Conservation (phyloP, 2,329 filamentous ascomycete species). For the Grosmannia huntii region DNA sequence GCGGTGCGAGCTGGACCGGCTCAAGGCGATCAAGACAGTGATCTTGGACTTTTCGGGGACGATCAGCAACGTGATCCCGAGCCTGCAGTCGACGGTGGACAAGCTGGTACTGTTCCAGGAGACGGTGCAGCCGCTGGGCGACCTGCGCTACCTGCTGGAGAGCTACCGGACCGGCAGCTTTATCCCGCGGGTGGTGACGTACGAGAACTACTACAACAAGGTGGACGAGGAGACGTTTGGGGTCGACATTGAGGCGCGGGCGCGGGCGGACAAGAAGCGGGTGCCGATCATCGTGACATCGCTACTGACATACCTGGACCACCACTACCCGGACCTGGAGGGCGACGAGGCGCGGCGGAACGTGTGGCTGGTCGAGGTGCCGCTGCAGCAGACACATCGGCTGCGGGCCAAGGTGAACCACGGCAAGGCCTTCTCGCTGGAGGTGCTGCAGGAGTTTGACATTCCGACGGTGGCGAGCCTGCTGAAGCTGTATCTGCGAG, state of each 20-base stretch:
- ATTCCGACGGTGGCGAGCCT: conserved; percentile 88
- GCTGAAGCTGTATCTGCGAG: conserved; percentile 86
- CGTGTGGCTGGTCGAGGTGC: conserved; percentile 92
- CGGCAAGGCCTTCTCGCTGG: conserved; percentile 63
- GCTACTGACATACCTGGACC: conserved; percentile 86
- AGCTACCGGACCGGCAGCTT: conserved; percentile 95
- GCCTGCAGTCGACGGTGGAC: conserved; percentile 87
- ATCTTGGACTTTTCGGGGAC: conserved; percentile 95
- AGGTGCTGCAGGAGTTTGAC: conserved; percentile 76
- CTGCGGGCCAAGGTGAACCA: conserved; percentile 76
- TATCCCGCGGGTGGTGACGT: conserved; percentile 77
- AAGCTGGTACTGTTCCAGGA: conserved; percentile 99
- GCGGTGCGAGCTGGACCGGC: conserved; percentile 85
- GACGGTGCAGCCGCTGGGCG: conserved; percentile 85
- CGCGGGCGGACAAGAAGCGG: conserved; percentile 85
- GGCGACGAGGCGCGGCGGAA: conserved; percentile 84
- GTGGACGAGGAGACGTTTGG: conserved; percentile 97
- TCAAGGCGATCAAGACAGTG: conserved; percentile 97
- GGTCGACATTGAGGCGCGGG: conserved; percentile 91
- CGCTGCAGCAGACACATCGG: conserved; percentile 71
- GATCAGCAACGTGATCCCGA: conserved; percentile 95
- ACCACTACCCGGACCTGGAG: conserved; percentile 94
- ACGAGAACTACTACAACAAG: conserved; percentile 98
- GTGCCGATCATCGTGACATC: conserved; percentile 88
- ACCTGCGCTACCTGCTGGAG: conserved; percentile 86